These are phyloP conservation scores for Scheffersomyces illinoinensis DNA, from an alignment of 1,139 yeast species.

Conservation along the genomic window DNA sequence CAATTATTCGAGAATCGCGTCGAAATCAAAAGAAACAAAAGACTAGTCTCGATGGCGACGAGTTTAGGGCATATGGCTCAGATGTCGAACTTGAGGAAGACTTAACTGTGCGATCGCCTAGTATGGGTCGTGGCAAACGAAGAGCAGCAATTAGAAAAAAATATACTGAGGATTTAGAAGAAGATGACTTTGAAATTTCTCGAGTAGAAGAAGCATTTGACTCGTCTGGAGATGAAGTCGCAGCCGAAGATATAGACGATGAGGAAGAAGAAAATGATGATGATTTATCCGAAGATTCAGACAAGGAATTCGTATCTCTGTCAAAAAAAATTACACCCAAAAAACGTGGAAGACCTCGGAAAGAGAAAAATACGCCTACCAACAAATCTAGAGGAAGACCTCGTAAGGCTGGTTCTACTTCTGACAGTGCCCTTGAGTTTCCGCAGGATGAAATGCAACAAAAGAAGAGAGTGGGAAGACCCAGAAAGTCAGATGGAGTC, in stretches of 20 bases:
- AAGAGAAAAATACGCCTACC: conserved; percentile 3
- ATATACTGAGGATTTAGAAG: conserved; percentile 17
- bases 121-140: conserved; percentile 1
- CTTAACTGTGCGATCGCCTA: conserved; percentile 8
- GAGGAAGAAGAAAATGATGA: conserved; percentile 9
- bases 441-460: conserved; percentile 3
- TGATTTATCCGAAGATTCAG: conserved; percentile 4
- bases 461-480: conserved; percentile 30
- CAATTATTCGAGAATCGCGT: conserved; percentile 30
- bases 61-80: conserved; percentile 23
- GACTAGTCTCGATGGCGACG: not conserved
- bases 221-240: conserved; percentile 3
- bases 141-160: conserved; percentile 5
- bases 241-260: conserved; percentile 4
- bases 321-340: conserved; percentile 2
- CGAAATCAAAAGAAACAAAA: conserved; percentile 2
- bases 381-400: conserved; percentile 8
- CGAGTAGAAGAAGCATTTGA: conserved; percentile 1
- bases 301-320: conserved; percentile 1
- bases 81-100: conserved; percentile 37
- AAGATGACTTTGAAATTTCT: conserved; percentile 1
- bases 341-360: conserved; percentile 1
- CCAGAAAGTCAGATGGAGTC: conserved; percentile 35
- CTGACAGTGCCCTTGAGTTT: conserved; percentile 3
- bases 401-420: conserved; percentile 2